Evolutionary conservation across 2,329 filamentous ascomycete genomes (phyloP).

Genomic region (Sclerotinia sclerotiorum): DNA sequence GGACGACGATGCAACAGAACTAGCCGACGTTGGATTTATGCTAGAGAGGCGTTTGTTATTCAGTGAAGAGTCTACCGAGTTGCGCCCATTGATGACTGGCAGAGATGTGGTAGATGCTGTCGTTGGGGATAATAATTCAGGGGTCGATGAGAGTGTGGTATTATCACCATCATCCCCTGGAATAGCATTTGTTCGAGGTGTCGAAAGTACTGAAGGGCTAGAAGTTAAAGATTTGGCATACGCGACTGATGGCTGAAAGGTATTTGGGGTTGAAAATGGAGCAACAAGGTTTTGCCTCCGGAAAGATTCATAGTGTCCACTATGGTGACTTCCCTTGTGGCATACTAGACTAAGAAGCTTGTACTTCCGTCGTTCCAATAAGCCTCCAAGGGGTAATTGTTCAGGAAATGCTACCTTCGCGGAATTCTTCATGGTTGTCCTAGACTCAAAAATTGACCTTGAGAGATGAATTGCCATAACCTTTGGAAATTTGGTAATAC

Average conservation of each 20-base stretch:
- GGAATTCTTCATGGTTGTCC: slow-evolving; percentile 83
- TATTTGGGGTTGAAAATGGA: slow-evolving; percentile 79
- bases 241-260: slow-evolving; percentile 72
- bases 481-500: slow-evolving; percentile 84
- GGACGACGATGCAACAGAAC: slow-evolving; percentile 25
- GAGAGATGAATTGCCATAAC: slow-evolving; percentile 90
- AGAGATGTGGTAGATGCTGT: slow-evolving; percentile 36
- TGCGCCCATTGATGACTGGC: slow-evolving; percentile 28
- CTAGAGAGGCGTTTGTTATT: slow-evolving; percentile 23
- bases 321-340: slow-evolving; percentile 93
- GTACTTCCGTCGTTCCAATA: slow-evolving; percentile 77
- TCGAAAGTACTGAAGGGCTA: slow-evolving; percentile 34
- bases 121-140: slow-evolving; percentile 36
- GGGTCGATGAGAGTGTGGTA: slow-evolving; percentile 35
- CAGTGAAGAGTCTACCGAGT: slow-evolving; percentile 24
- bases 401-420: slow-evolving; percentile 94
- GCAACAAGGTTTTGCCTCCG: slow-evolving; percentile 76
- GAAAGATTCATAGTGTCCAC: slow-evolving; percentile 96
- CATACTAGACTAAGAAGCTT: slow-evolving; percentile 84
- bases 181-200: slow-evolving; percentile 41
- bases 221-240: slow-evolving; percentile 48
- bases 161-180: slow-evolving; percentile 31
- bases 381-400: slow-evolving; percentile 74
- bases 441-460: slow-evolving; percentile 83
- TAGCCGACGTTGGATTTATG: slow-evolving; percentile 26